Percentiles rank a stretch among this genome's conserved stretches.
Conservation (phyloP, 1,139 yeast genomes). For the Geotrichum bryndzae region DNA sequence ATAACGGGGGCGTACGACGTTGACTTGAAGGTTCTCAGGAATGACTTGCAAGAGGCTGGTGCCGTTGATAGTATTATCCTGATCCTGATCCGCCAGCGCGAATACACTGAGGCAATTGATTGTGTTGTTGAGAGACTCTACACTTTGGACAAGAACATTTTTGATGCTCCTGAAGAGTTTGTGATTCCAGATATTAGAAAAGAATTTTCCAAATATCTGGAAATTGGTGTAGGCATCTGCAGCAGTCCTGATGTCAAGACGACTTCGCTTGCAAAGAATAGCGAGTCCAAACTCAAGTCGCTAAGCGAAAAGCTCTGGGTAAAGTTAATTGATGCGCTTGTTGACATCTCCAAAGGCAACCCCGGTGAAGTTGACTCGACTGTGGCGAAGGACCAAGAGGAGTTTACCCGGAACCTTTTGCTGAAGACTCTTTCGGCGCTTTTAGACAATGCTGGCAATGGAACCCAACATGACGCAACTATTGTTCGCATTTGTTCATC, state of each 20-base stretch:
- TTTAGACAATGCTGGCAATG: conserved; percentile 23
- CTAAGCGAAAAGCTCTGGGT: conserved; percentile 29
- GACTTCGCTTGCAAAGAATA: not conserved
- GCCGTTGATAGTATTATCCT: conserved; percentile 31
- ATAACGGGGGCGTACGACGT: conserved; percentile 29
- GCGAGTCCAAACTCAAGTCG: conserved; percentile 1
- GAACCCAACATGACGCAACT: conserved; percentile 25
- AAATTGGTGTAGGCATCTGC: conserved; percentile 30
- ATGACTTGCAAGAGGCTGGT: conserved; percentile 26
- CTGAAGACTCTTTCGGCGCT: conserved; percentile 25
- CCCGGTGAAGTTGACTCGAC: conserved; percentile 4
- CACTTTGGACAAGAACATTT: conserved; percentile 19
- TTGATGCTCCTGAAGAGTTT: conserved; percentile 2
- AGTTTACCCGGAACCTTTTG: conserved; percentile 22
- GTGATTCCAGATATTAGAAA: conserved; percentile 11
- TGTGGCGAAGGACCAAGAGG: conserved; percentile 8
- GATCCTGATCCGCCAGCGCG: conserved; percentile 26
- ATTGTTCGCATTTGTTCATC: conserved; percentile 28
- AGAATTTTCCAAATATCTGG: conserved; percentile 23
- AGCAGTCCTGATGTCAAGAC: conserved; percentile 10
- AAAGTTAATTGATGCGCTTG: conserved; percentile 28
- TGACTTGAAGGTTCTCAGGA: conserved; percentile 31
- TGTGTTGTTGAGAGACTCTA: conserved; percentile 30
- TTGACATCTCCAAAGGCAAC: conserved; percentile 22
- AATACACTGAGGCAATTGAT: conserved; percentile 34